Percentiles rank a stretch among this genome's conserved stretches.
phyloP scores from a whole-genome alignment of 225 moss, liverwort and hornwort species.

The Rhytidiadelphus loreus region DNA sequence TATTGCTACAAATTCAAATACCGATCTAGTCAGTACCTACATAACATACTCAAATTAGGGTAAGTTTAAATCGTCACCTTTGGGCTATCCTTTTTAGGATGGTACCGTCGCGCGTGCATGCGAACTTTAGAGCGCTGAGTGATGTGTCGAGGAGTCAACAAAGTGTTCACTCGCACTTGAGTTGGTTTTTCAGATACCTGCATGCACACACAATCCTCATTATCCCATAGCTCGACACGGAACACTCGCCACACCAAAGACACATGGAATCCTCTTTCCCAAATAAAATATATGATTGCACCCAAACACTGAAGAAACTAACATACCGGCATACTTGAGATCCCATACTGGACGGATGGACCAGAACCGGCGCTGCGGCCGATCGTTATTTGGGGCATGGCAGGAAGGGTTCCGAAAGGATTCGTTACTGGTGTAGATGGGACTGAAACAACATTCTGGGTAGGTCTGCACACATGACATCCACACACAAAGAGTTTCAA shows the following conservation, averaged over 20 bases:
- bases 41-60: background rate
- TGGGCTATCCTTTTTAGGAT: slow-evolving; percentile 57
- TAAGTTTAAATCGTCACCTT: background rate
- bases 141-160: slow-evolving; percentile 90
- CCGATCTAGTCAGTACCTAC: background rate
- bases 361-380: slow-evolving; percentile 86
- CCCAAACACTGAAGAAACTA: background rate
- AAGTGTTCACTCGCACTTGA: slow-evolving; percentile 74
- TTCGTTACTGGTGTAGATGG: slow-evolving; percentile 58
- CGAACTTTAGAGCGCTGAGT: slow-evolving; percentile 94
- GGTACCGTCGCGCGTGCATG: slow-evolving; percentile 95
- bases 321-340: slow-evolving; percentile 95
- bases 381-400: slow-evolving; percentile 96
- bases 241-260: background rate
- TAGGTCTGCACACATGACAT: slow-evolving; percentile 35
- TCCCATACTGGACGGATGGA: slow-evolving; percentile 90
- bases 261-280: background rate
- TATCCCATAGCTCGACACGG: background rate
- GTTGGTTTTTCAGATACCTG: slow-evolving; percentile 88
- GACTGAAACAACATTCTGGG: slow-evolving; percentile 52
- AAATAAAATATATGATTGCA: background rate
- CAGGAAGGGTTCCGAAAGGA: slow-evolving; percentile 93
- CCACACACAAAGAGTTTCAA: background rate
- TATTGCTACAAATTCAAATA: background rate
- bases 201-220: background rate